phyloP scores from a whole-genome alignment of 305 asterid species.

The Fraxinus sp. region DNA sequence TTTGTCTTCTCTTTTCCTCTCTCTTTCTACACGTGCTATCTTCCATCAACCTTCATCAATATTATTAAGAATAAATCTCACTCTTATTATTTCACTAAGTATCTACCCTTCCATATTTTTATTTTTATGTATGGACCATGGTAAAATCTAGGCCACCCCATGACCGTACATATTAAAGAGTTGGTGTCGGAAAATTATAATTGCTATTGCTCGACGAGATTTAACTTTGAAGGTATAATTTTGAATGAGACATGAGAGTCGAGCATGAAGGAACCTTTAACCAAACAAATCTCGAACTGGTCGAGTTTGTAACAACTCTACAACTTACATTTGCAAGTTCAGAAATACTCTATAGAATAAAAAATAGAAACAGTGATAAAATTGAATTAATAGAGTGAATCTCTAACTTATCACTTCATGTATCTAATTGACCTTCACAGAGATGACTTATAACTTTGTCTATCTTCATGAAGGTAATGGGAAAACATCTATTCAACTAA shows the following conservation, averaged over 20 bases:
- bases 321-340: neutral
- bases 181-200: neutral
- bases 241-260: neutral
- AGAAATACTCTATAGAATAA: neutral
- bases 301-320: neutral
- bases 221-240: neutral
- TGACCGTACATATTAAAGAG: neutral
- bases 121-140: neutral
- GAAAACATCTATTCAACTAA: neutral
- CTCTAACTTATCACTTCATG: neutral
- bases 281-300: neutral
- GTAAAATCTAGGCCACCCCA: neutral
- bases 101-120: neutral
- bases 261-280: neutral
- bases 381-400: neutral
- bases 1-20: constrained; percentile 53
- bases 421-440: neutral
- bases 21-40: constrained; percentile 75
- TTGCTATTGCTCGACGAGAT: neutral
- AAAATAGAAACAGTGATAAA: neutral
- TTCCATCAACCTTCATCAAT: constrained; percentile 16
- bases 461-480: neutral
- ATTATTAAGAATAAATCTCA: neutral
- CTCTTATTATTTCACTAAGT: neutral
- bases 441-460: neutral